Base-by-base conservation (phyloP, 129 eudicot genomes). In the Sambucus nigra region DNA sequence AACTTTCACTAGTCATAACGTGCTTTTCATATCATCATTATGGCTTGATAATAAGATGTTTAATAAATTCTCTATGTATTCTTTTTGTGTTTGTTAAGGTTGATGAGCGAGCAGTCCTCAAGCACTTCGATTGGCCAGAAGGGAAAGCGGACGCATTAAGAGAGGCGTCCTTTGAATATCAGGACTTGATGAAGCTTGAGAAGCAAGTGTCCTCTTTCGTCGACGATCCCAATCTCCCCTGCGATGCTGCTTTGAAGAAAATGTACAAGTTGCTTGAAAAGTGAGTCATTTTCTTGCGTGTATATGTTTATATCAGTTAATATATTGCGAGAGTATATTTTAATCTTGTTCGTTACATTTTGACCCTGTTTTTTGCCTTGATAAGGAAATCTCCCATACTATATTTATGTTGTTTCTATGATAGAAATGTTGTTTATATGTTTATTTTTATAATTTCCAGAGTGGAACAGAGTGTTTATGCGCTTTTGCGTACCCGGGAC, bases 111-210 rank as follows among this genome's bases (percentile, higher is more conserved):
- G 99, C 95, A 27, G 95, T 86, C 39, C 76, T 91, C 11, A 91
- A 91, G 80, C 95, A 91, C 78, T 91, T 91, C 47, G 99, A 91
- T 33, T 91, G 99, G 99, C 99, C 99, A 59, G 99, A 91, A 68
- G 88, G 94, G 11, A 91, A 91, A 79, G 99, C 99, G 56, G 99
- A 86, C 65, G 99, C 95, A 55, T 52, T 91, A 25, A 72, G 99
- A 63, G 99, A 91, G 73, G 95, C 99, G 19, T 82, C 94, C 7
- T 91, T 91, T 32, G 99, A 91, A 71, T 91, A 82, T 67, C 95
- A 91, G 64, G 99, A 91, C 62, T 68, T 91, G 47, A 67, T 59
- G 73, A 91, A 91, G 65, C 76, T 91, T 50, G 99, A 91, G 74
- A 72, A 71, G 73, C 95, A 69, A 52, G 92, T 82, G 15, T 41